Evolutionary conservation across 805 yeast genomes (phyloP).

Genomic region (Myxozyma mucilagina): DNA sequence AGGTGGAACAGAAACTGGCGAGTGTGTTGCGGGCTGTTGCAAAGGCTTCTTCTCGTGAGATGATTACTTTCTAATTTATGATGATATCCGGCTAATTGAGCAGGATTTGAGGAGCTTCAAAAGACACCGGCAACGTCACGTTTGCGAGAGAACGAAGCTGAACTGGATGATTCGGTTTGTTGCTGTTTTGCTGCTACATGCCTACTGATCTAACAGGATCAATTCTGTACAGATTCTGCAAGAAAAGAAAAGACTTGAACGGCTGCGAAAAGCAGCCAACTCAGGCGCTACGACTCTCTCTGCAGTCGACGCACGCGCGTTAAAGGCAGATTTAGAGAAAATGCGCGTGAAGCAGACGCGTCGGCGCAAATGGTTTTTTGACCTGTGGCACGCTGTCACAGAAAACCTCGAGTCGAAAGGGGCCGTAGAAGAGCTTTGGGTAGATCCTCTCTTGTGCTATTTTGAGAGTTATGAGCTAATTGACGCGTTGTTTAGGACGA

Average conservation of each 20-base stretch:
- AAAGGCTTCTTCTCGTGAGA: neutral
- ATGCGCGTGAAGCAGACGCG: conserved; percentile 19
- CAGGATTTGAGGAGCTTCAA: conserved; percentile 14
- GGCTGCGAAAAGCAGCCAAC: neutral
- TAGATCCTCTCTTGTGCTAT: neutral
- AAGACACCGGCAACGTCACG: conserved; percentile 1
- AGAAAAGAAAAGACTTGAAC: neutral
- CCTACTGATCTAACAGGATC: neutral
- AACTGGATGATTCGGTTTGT: conserved; percentile 10
- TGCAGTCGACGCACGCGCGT: neutral
- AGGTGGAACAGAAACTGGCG: neutral
- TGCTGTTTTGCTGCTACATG: neutral
- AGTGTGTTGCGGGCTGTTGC: neutral
- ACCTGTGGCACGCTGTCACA: conserved; percentile 13
- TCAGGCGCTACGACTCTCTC: neutral
- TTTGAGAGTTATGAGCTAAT: neutral
- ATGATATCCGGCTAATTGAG: neutral
- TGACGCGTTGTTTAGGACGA: neutral
- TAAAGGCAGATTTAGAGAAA: neutral
- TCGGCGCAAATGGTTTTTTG: conserved; percentile 16
- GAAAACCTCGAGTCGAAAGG: conserved; percentile 7
- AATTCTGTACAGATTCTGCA: neutral
- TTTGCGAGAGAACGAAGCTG: conserved; percentile 2
- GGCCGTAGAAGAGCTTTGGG: conserved; percentile 14
- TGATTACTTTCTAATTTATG: neutral